Base-by-base conservation (phyloP, 2,329 filamentous ascomycete genomes). In the Pseudogymnoascus sp. region DNA sequence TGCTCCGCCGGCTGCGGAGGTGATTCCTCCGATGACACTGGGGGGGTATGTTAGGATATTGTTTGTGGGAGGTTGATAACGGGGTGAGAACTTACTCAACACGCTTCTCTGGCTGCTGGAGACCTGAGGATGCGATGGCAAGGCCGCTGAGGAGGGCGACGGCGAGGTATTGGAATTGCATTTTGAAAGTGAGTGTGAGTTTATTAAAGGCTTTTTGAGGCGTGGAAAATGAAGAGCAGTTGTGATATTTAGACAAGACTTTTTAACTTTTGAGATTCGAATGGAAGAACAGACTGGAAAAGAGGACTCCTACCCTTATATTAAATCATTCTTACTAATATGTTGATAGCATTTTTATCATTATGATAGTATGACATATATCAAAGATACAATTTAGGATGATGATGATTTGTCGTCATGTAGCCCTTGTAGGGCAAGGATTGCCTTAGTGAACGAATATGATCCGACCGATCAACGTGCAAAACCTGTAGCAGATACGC, bases 331-430 rank as follows among this genome's bases (percentile, higher is more conserved):
- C 47, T 54, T 54, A 54, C 47, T 54, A 54, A 54, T 10, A 7
- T 31, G 47, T 54, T 54, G 47, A 54, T 2, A 12, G 47, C n/a
- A 31, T 31, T 31, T 16, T 10, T 54, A 31, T 11, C 47, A 54
- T 54, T 54, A 54, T 54, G 47, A 54, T 54, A 29, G n/a, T 54
- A 54, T 54, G 47, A 54, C 47, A 54, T 54, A 54, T 18, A 18
- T 54, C 26, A 31, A 23, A 16, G 47, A 11, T 54, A 54, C 47
- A 54, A 54, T 14, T 12, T 26, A 31, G 47, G 31, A 54, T 54
- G 47, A 54, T 31, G 26, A 8, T 31, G 47, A 31, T 54, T 54
- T 54, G 47, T 54, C 47, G 47, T 54, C 47, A 54, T 54, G 47
- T 11, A 54, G 5, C 26, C 47, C 26, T n/a, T 29, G 18, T 31